A percentile compares a stretch with the other conserved stretches of the same genome.
phyloP scores from a whole-genome alignment of 2,329 filamentous ascomycete genomes.

The Atkinsonella hypoxylon region DNA sequence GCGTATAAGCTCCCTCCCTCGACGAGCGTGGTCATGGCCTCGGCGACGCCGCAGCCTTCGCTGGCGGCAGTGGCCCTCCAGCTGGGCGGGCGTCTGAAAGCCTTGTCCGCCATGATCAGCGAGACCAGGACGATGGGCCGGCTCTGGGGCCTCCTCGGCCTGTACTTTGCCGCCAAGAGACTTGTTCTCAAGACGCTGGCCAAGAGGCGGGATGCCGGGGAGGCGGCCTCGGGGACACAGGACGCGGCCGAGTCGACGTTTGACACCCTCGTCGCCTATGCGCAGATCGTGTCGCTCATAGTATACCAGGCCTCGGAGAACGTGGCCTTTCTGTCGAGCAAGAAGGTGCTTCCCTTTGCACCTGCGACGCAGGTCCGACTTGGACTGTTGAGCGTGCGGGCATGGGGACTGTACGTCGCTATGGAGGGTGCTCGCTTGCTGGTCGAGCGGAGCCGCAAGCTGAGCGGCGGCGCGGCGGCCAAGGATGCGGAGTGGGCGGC shows the following conservation, averaged over 20 bases:
- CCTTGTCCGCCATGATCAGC: constrained; percentile 51
- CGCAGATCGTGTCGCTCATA: constrained; percentile 56
- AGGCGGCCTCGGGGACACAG: constrained; percentile 23
- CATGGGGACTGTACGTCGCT: constrained; percentile 69
- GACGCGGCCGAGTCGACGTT: constrained; percentile 21
- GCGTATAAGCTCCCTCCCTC: constrained; percentile 38
- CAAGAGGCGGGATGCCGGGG: constrained; percentile 17
- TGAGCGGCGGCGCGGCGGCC: constrained; percentile 19
- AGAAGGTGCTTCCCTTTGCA: constrained; percentile 53
- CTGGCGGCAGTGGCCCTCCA: constrained; percentile 33
- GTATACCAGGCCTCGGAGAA: constrained; percentile 77
- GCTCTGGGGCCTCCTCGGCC: constrained; percentile 63
- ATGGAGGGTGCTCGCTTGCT: constrained; percentile 60
- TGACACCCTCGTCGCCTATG: constrained; percentile 43
- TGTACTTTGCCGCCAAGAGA: constrained; percentile 55
- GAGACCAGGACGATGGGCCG: constrained; percentile 63
- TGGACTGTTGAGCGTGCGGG: constrained; percentile 62
- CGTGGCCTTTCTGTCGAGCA: constrained; percentile 60
- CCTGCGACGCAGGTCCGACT: constrained; percentile 46
- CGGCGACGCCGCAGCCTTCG: constrained; percentile 21
- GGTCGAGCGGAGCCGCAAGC: constrained; percentile 30
- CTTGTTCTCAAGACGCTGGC: constrained; percentile 26
- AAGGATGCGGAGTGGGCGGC: constrained; percentile 30
- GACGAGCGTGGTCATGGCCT: constrained; percentile 33
- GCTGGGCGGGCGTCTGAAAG: constrained; percentile 41